Percentiles rank a stretch among this genome's conserved stretches.
These are phyloP conservation scores for Pseudohalonectria lignicola DNA, from an alignment of 2,329 filamentous ascomycete genomes.

Conservation along the genomic window DNA sequence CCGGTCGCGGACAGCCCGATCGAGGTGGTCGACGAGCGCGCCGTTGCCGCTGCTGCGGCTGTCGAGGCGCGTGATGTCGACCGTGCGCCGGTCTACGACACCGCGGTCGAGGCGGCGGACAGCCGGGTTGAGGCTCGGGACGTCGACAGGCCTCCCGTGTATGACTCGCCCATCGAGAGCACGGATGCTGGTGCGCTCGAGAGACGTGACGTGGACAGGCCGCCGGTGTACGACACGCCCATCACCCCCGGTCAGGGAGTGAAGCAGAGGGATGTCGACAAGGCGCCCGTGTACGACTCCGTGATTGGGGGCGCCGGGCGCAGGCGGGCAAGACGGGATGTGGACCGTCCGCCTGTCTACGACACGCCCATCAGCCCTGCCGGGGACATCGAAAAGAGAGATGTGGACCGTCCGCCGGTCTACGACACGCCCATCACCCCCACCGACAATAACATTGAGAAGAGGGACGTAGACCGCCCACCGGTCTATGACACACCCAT, in stretches of 20 bases:
- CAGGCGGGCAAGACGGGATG: background rate
- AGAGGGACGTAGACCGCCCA: background rate
- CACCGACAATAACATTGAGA: background rate
- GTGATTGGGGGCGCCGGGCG: background rate
- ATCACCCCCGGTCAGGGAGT: background rate
- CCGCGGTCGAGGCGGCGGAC: background rate
- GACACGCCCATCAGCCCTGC: slow-evolving; percentile 4
- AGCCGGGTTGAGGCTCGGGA: background rate
- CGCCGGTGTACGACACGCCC: slow-evolving; percentile 10
- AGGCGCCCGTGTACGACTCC: background rate
- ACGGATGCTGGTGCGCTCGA: background rate
- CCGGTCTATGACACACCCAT: slow-evolving; percentile 10
- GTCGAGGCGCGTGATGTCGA: background rate
- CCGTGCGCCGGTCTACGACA: slow-evolving; percentile 3
- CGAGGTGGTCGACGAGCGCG: background rate
- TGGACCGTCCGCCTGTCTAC: slow-evolving; percentile 7
- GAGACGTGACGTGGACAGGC: background rate
- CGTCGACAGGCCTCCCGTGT: background rate
- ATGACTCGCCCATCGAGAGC: background rate
- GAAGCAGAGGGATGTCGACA: background rate
- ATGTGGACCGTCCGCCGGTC: background rate
- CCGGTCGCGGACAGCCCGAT: slow-evolving; percentile 3
- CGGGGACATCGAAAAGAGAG: background rate
- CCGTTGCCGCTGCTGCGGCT: background rate
- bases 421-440: background rate